phyloP scores from a whole-genome alignment of 208 protist species.

The Crithidia sp. region DNA sequence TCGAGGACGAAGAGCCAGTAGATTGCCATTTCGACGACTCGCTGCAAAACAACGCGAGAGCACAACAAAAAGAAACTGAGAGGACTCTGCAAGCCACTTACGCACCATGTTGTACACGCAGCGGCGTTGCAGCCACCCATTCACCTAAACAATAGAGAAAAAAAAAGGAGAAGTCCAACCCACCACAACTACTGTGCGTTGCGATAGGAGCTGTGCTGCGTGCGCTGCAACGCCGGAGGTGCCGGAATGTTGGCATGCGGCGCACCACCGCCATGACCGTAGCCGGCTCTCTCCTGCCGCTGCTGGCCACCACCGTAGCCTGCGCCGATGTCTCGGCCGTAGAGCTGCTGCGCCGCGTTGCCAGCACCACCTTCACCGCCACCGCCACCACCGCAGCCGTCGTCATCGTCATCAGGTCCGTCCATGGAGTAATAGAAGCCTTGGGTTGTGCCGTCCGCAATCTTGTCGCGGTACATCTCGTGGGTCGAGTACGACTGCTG shows the following conservation, averaged over 20 bases:
- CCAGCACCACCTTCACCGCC: no score
- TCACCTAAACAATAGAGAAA: neutral
- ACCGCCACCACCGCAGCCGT: no score
- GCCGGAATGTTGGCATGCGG: conserved; percentile 10
- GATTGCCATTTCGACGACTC: no score
- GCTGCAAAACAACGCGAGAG: no score
- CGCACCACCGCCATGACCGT: neutral
- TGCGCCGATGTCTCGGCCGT: neutral
- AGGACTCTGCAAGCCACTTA: no score
- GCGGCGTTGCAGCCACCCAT: no score
- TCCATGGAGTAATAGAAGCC: conserved; percentile 30
- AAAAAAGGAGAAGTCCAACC: neutral
- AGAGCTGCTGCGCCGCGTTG: conserved; percentile 8
- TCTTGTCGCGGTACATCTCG: conserved; percentile 13
- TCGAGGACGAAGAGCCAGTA: no score
- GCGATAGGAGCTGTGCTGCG: neutral
- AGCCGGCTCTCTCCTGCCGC: no score
- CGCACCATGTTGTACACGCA: no score
- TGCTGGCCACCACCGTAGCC: neutral
- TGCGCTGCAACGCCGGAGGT: neutral
- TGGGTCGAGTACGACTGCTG: conserved; percentile 10
- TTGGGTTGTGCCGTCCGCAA: conserved; percentile 24
- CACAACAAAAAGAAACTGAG: no score
- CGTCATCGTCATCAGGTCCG: neutral
- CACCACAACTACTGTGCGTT: neutral